A percentile compares a stretch with the other conserved stretches of the same genome.
Conservation (phyloP, 495 filamentous ascomycete species). For the Lichina pygmaea region DNA sequence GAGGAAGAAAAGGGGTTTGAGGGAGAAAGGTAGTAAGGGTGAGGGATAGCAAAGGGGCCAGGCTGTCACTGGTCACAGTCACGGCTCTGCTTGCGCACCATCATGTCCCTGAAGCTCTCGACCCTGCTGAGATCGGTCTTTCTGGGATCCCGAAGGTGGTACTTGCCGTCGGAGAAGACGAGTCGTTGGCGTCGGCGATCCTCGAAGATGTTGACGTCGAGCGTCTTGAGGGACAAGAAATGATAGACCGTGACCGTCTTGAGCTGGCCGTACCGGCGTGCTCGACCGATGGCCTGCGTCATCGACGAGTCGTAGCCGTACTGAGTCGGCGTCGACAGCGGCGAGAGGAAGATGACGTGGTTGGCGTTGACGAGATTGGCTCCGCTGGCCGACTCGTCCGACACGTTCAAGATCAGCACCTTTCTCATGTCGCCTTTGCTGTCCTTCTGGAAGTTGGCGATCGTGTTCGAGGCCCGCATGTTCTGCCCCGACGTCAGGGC, state of each 20-base stretch:
- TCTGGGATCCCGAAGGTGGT: not conserved
- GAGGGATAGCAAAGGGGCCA: not conserved
- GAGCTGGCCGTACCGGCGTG: conserved; percentile 37
- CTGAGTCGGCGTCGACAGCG: conserved; percentile 25
- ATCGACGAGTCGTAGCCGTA: conserved; percentile 30
- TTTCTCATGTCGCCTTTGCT: conserved; percentile 10
- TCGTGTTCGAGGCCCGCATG: conserved; percentile 8
- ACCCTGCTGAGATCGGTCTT: not conserved
- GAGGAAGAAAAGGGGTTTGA: not conserved
- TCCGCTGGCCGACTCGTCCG: conserved; percentile 37
- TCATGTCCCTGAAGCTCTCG: not conserved
- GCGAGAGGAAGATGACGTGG: conserved; percentile 49
- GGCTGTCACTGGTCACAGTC: not conserved
- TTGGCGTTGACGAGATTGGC: conserved; percentile 49
- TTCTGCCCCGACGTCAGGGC: conserved; percentile 9
- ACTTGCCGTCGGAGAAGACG: not conserved
- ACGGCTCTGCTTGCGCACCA: not conserved
- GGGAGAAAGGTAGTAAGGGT: not conserved
- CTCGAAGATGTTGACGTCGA: conserved; percentile 44
- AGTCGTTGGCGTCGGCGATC: conserved; percentile 1
- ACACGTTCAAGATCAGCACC: conserved; percentile 40
- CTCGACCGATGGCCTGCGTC: conserved; percentile 47
- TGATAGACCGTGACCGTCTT: conserved; percentile 43
- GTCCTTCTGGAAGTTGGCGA: conserved; percentile 19
- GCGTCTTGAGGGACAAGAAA: conserved; percentile 31